Percentiles rank a stretch among this genome's conserved stretches.
phyloP scores from a whole-genome alignment of 2,329 filamentous ascomycete species.

The Fusarium foetens region DNA sequence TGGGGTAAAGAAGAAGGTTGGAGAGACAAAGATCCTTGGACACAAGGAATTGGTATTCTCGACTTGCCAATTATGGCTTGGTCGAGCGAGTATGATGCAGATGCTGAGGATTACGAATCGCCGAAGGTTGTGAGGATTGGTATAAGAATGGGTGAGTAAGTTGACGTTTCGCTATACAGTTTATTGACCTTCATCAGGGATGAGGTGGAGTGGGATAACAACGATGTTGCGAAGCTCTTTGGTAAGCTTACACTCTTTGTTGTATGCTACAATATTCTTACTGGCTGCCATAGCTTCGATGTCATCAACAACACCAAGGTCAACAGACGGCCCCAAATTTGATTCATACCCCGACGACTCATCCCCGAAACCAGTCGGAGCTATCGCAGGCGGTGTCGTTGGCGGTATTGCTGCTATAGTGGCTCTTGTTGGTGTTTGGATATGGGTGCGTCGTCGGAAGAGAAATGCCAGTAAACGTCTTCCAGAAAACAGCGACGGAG shows the following conservation, averaged over 20 bases:
- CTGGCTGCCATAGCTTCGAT: neutral
- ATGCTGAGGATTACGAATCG: neutral
- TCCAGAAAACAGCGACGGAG: accelerated
- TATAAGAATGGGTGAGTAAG: neutral
- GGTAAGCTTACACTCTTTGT: neutral
- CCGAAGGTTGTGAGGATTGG: neutral
- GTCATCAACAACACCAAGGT: neutral
- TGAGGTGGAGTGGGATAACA: neutral
- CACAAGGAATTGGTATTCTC: neutral
- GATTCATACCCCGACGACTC: accelerated
- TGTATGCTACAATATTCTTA: accelerated
- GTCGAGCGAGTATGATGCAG: neutral
- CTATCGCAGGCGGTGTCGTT: neutral
- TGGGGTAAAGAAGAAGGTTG: neutral
- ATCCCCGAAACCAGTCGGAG: neutral
- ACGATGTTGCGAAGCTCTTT: neutral
- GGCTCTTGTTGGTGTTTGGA: neutral
- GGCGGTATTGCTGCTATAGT: neutral
- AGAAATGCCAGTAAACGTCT: neutral
- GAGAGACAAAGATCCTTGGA: neutral
- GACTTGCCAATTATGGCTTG: neutral
- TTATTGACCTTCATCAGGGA: neutral
- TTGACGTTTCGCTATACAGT: accelerated
- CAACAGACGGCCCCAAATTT: accelerated
- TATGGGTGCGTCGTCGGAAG: neutral